Evolutionary conservation across 179 eudicot species (phyloP).

Genomic region (Silene coronaria): DNA sequence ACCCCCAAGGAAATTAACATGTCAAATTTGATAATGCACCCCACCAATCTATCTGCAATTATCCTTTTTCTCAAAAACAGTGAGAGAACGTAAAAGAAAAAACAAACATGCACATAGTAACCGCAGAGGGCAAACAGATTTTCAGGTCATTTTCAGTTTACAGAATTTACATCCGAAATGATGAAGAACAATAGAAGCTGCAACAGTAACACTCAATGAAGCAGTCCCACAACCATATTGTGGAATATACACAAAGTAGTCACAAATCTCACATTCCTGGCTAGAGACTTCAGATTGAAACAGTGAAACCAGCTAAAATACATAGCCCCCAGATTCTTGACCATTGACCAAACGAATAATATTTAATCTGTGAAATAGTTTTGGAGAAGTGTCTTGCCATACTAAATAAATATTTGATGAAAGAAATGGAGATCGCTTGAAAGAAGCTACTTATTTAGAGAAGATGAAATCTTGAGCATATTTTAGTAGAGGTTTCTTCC

Average conservation of each 20-base stretch:
- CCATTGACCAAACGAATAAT: too few relatives aligned
- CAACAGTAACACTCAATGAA: conserved; percentile 83
- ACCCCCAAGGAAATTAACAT: not conserved
- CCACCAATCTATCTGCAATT: not conserved
- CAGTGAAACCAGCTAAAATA: not conserved
- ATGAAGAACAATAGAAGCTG: conserved; percentile 93
- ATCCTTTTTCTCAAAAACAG: not conserved
- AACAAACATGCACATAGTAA: too few relatives aligned
- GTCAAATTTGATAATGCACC: not conserved
- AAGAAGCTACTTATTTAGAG: not conserved
- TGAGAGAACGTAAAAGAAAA: not conserved
- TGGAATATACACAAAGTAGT: conserved; percentile 88
- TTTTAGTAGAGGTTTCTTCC: not conserved
- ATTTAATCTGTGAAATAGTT: too few relatives aligned
- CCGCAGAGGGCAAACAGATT: not conserved
- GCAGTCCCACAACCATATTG: conserved; percentile 99
- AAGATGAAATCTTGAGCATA: not conserved
- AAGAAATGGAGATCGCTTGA: too few relatives aligned
- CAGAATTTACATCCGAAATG: conserved; percentile 65
- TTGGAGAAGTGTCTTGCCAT: too few relatives aligned
- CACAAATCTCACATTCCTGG: conserved; percentile 85
- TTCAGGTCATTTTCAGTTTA: not conserved
- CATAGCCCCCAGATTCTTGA: too few relatives aligned
- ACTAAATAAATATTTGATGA: too few relatives aligned
- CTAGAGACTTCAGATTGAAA: conserved; percentile 38